These are phyloP conservation scores for Hyaloscypha variabilis DNA, from an alignment of 495 filamentous ascomycete genomes.

Conservation along the genomic window DNA sequence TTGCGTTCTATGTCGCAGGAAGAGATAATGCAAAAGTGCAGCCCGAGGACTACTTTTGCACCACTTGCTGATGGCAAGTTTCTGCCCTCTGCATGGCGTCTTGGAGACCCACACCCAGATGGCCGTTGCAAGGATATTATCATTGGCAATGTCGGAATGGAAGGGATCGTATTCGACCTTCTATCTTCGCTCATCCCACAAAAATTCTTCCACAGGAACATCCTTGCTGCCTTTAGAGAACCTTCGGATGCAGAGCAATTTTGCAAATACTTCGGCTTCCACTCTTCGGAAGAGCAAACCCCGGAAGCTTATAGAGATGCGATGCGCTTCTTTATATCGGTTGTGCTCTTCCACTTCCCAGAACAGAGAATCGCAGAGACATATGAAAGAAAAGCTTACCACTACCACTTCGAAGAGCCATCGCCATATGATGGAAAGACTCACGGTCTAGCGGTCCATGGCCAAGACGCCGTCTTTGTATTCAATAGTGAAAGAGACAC, in stretches of 20 bases:
- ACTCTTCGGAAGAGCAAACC: background rate
- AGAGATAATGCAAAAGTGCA: conserved; percentile 10
- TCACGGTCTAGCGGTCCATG: conserved; percentile 16
- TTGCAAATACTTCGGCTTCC: background rate
- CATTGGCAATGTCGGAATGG: conserved; percentile 10
- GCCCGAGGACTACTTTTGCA: background rate
- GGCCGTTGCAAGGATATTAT: conserved; percentile 15
- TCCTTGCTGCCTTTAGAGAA: background rate
- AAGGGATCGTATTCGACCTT: conserved; percentile 13
- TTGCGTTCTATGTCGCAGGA: background rate
- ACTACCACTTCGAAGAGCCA: conserved; percentile 21
- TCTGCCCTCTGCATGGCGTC: background rate
- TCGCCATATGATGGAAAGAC: conserved; percentile 12
- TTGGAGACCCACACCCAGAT: background rate
- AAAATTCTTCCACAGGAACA: background rate
- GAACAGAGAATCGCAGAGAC: conserved; percentile 9
- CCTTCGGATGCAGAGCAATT: background rate
- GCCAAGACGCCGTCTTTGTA: conserved; percentile 7
- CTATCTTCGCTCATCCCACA: background rate
- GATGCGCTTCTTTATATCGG: conserved; percentile 4
- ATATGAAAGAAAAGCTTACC: conserved; percentile 11
- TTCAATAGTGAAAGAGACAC: conserved; percentile 1
- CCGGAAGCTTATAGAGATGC: conserved; percentile 1
- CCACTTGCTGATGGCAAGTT: conserved; percentile 14
- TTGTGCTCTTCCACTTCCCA: conserved; percentile 17